Percentiles rank a stretch among this genome's conserved stretches.
Evolutionary conservation across 192 early-diverging fungal species (phyloP).

Genomic region (Phycomyces blakesleeanus): DNA sequence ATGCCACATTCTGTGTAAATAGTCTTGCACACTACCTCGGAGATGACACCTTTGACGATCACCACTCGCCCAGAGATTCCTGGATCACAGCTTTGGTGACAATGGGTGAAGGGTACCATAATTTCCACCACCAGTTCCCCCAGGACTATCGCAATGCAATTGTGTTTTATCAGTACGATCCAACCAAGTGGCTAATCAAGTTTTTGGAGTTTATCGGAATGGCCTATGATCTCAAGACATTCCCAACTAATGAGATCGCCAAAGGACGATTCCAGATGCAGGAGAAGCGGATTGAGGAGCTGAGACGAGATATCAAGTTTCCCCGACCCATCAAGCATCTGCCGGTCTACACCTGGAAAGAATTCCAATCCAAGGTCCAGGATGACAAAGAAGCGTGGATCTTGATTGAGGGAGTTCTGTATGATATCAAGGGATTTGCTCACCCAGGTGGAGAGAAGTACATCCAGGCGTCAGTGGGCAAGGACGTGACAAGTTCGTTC

Average conservation of each 20-base stretch:
- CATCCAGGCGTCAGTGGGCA: constrained; percentile 69
- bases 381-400: constrained; percentile 69
- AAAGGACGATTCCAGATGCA: constrained; percentile 80
- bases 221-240: constrained; percentile 68
- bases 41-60: constrained; percentile 75
- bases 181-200: constrained; percentile 82
- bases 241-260: constrained; percentile 75
- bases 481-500: constrained; percentile 82
- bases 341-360: constrained; percentile 63
- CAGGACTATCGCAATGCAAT: constrained; percentile 85
- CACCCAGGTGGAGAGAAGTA: constrained; percentile 87
- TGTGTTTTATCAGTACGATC: constrained; percentile 74
- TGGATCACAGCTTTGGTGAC: constrained; percentile 78
- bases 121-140: constrained; percentile 87
- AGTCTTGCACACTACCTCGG: constrained; percentile 78
- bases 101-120: constrained; percentile 82
- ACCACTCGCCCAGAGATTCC: constrained; percentile 77
- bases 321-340: constrained; percentile 67
- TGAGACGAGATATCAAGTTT: constrained; percentile 63
- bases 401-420: constrained; percentile 80
- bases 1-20: constrained; percentile 88
- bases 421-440: constrained; percentile 79
- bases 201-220: constrained; percentile 54
- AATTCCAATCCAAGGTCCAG: constrained; percentile 61
- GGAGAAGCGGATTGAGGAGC: constrained; percentile 64